Evolutionary conservation across 2,329 filamentous ascomycete species (phyloP).

Genomic region (Xylariales sp.): DNA sequence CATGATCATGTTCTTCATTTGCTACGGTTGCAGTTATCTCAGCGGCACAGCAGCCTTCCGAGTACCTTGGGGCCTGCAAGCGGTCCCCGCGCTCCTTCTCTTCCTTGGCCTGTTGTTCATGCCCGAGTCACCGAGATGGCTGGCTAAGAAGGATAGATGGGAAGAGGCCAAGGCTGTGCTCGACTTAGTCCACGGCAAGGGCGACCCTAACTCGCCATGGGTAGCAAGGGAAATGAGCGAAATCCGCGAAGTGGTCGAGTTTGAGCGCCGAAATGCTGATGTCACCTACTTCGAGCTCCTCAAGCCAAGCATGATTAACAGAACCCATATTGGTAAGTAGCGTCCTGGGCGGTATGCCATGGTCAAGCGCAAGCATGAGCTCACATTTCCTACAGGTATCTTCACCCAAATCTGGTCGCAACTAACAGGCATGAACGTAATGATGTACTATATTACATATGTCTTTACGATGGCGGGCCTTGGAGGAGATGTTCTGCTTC

Average conservation of each 20-base stretch:
- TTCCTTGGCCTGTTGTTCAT: conserved; percentile 37
- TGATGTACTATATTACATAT: conserved; percentile 68
- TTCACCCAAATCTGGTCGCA: conserved; percentile 75
- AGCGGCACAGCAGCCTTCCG: conserved; percentile 42
- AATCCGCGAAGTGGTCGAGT: conserved; percentile 68
- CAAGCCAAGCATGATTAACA: conserved; percentile 68
- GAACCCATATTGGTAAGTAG: conserved; percentile 56
- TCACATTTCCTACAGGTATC: conserved; percentile 28
- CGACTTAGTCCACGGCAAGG: conserved; percentile 56
- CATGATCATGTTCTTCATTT: conserved; percentile 43
- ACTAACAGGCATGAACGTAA: conserved; percentile 71
- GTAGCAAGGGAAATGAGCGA: conserved; percentile 66
- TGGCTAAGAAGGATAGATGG: conserved; percentile 43
- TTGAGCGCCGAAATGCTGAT: conserved; percentile 65
- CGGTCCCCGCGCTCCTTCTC: conserved; percentile 38
- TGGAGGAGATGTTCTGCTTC: conserved; percentile 54
- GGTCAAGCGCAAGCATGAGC: neutral
- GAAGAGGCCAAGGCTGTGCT: conserved; percentile 44
- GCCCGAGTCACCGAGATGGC: conserved; percentile 47
- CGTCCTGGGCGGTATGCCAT: neutral
- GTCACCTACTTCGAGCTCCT: conserved; percentile 70
- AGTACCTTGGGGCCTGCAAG: conserved; percentile 44
- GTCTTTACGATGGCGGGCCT: conserved; percentile 70
- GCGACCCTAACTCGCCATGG: conserved; percentile 59
- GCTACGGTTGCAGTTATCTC: conserved; percentile 42